Percentiles rank a stretch among this genome's conserved stretches.
Evolutionary conservation across 2,329 filamentous ascomycete species (phyloP).

Genomic region (Clarireedia homoeocarpa): DNA sequence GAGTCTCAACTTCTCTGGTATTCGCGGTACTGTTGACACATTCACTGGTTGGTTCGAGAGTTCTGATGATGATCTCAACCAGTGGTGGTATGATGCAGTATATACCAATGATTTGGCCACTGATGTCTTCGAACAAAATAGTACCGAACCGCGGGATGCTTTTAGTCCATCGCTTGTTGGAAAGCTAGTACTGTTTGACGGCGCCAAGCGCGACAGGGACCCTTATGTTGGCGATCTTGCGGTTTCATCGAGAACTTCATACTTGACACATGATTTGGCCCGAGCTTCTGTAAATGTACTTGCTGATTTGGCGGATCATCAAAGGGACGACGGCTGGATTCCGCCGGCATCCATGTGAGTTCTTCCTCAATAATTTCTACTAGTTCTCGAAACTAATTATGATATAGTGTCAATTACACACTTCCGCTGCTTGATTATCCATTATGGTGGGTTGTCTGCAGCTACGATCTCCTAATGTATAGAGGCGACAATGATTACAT

Average conservation of each 20-base stretch:
- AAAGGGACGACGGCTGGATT: slow-evolving; percentile 44
- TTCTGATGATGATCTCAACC: slow-evolving; percentile 40
- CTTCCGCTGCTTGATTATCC: slow-evolving; percentile 45
- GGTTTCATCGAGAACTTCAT: slow-evolving; percentile 40
- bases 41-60: slow-evolving; percentile 46
- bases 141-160: slow-evolving; percentile 41
- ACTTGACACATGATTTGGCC: slow-evolving; percentile 38
- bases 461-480: slow-evolving; percentile 42
- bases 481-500: slow-evolving; percentile 39
- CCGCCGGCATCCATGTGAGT: slow-evolving; percentile 44
- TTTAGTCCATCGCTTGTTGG: slow-evolving; percentile 36
- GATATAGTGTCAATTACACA: slow-evolving; percentile 35
- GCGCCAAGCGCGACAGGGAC: slow-evolving; percentile 44
- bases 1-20: slow-evolving; percentile 37
- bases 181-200: slow-evolving; percentile 42
- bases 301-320: slow-evolving; percentile 41
- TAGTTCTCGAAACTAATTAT: background rate
- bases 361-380: too few relatives aligned
- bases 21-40: slow-evolving; percentile 39
- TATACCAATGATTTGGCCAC: slow-evolving; percentile 45
- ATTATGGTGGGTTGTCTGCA: slow-evolving; percentile 44
- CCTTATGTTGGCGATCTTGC: slow-evolving; percentile 46
- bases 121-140: slow-evolving; percentile 38
- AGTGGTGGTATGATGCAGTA: slow-evolving; percentile 46
- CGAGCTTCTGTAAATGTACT: slow-evolving; percentile 39